Conservation (phyloP, 208 protist species). For the Trypanosoma rangeli region DNA sequence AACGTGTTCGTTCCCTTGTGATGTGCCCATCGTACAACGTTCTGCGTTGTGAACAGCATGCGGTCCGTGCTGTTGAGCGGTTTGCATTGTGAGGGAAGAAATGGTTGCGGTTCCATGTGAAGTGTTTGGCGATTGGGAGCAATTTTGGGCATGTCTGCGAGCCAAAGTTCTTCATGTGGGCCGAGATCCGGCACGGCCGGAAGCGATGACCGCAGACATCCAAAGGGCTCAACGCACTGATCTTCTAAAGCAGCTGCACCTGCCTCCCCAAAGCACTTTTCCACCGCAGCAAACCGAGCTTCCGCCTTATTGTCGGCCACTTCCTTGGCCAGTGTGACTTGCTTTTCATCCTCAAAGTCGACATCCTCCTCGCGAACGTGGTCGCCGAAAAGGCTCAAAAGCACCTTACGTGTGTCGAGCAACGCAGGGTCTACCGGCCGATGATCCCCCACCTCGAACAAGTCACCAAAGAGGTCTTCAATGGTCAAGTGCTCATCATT, state of each 20-base stretch:
- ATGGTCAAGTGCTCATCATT: constrained; percentile 30
- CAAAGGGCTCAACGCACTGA: constrained; percentile 44
- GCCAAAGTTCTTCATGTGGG: constrained; percentile 45
- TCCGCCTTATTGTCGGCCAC: constrained; percentile 27
- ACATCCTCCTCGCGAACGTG: constrained; percentile 52
- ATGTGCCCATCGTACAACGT: constrained; percentile 80
- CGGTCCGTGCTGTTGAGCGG: constrained; percentile 66
- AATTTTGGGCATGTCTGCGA: constrained; percentile 87
- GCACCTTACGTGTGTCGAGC: constrained; percentile 59
- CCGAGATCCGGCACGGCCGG: constrained; percentile 20
- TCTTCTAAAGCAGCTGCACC: constrained; percentile 38
- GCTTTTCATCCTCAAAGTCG: constrained; percentile 40
- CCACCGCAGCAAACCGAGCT: constrained; percentile 31
- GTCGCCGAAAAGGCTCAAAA: constrained; percentile 54
- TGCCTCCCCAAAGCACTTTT: constrained; percentile 57
- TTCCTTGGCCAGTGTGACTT: constrained; percentile 29
- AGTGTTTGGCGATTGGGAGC: constrained; percentile 77
- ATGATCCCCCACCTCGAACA: constrained; percentile 39
- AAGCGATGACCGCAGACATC: constrained; percentile 41
- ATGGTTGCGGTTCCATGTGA: constrained; percentile 81
- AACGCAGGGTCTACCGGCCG: constrained; percentile 46
- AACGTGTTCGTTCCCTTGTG: constrained; percentile 36
- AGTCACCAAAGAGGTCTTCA: constrained; percentile 61
- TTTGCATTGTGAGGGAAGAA: constrained; percentile 42
- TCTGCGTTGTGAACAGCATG: constrained; percentile 80